These are phyloP conservation scores for Rhizophora mangle DNA, from an alignment of 345 rosid species.

Conservation along the genomic window DNA sequence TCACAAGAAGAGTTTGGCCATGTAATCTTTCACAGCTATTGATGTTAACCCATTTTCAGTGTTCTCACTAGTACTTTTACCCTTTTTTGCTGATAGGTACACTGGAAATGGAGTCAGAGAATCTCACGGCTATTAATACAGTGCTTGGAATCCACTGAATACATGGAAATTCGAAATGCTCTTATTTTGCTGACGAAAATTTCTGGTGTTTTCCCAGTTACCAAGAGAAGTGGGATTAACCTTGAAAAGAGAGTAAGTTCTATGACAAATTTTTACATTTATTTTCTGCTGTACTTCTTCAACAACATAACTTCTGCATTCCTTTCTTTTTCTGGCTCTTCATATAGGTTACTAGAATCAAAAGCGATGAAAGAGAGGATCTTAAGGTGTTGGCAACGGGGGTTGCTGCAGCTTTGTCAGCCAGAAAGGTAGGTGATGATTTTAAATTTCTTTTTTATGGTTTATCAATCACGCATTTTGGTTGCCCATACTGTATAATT, in stretches of 20 bases:
- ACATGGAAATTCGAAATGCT: constrained; percentile 98
- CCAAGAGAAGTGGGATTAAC: constrained; percentile 94
- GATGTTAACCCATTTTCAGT: neutral
- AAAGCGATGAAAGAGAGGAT: constrained; percentile 95
- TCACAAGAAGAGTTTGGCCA: neutral
- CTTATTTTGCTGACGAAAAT: constrained; percentile 92
- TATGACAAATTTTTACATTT: constrained; percentile 12
- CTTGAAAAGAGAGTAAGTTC: constrained; percentile 90
- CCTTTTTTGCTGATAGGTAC: constrained; percentile 58
- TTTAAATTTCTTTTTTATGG: too few relatives aligned
- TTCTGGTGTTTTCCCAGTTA: constrained; percentile 92
- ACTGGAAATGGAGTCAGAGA: constrained; percentile 99
- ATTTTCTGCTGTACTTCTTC: constrained; percentile 11
- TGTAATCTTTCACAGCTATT: neutral
- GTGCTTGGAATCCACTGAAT: constrained; percentile 94
- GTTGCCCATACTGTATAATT: neutral
- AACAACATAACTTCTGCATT: constrained; percentile 9
- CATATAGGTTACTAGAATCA: constrained; percentile 82
- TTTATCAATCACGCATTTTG: constrained; percentile 6
- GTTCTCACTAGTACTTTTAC: constrained; percentile 7
- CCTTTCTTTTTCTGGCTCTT: constrained; percentile 8
- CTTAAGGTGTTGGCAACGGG: constrained; percentile 98
- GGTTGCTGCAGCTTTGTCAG: constrained; percentile 96
- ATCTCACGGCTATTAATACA: constrained; percentile 86
- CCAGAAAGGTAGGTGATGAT: constrained; percentile 70